Conservation (phyloP, 129 eudicot genomes). For the Flaveria bidentis region DNA sequence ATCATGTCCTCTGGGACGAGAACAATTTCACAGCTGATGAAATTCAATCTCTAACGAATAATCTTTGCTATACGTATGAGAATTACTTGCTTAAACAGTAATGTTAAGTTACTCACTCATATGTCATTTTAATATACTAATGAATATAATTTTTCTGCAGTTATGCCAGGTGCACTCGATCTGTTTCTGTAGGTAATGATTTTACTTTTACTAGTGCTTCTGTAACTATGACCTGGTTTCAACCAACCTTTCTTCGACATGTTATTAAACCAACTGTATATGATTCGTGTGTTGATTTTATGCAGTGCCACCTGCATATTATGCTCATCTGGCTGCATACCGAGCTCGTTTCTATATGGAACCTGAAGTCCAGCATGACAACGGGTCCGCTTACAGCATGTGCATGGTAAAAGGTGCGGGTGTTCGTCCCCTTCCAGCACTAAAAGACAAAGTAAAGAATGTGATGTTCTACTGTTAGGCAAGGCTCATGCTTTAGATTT, state of each 20-base stretch:
- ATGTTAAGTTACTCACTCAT: constrained; percentile 1
- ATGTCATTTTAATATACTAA: constrained; percentile 11
- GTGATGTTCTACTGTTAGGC: constrained; percentile 79
- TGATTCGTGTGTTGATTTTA: neutral
- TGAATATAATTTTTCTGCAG: constrained; percentile 35
- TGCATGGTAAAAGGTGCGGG: constrained; percentile 40
- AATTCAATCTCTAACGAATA: constrained; percentile 74
- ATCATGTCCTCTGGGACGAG: constrained; percentile 93
- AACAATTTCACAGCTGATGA: constrained; percentile 82
- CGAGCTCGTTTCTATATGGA: constrained; percentile 95
- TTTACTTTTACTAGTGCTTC: neutral
- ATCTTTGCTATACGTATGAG: constrained; percentile 88
- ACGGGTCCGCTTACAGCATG: constrained; percentile 39
- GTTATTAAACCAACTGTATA: neutral
- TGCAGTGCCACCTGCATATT: constrained; percentile 97
- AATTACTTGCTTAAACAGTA: neutral
- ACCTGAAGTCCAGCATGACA: constrained; percentile 54
- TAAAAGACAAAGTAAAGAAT: constrained; percentile 74
- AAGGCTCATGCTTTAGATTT: constrained; percentile 4
- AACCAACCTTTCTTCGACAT: too few species aligned
- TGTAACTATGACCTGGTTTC: too few species aligned
- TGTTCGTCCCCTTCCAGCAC: constrained; percentile 70
- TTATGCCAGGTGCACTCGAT: constrained; percentile 94
- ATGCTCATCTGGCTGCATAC: constrained; percentile 94
- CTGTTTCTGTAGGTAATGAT: constrained; percentile 82